Conservation (phyloP, 108 stramenopile genomes). For the Nitzschia sp. region DNA sequence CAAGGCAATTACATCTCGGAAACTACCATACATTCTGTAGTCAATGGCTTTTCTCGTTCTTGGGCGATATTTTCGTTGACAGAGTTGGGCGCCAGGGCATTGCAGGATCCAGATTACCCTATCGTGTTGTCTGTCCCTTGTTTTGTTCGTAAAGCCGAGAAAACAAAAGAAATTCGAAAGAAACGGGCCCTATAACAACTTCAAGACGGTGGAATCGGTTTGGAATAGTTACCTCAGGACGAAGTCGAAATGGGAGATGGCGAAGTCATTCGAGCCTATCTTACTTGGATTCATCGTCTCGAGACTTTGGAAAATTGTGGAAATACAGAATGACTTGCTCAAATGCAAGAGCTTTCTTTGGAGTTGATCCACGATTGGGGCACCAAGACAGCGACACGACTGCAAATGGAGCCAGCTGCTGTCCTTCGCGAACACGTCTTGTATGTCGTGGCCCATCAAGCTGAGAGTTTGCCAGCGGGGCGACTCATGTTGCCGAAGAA, state of each 20-base stretch:
- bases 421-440: conserved; percentile 69
- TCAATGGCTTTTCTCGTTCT: conserved; percentile 18
- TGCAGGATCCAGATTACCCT: conserved; percentile 18
- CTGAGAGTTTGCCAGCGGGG: conserved; percentile 52
- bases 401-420: conserved; percentile 66
- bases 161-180: conserved; percentile 50
- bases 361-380: conserved; percentile 66
- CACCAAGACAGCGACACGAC: conserved; percentile 47
- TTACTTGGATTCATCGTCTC: conserved; percentile 62
- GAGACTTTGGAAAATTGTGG: conserved; percentile 40
- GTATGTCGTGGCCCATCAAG: conserved; percentile 54
- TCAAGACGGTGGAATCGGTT: conserved; percentile 48
- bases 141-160: conserved; percentile 63
- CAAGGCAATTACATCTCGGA: conserved; percentile 44
- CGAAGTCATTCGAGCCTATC: conserved; percentile 66
- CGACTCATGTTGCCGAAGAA: conserved; percentile 38
- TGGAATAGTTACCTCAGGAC: conserved; percentile 59
- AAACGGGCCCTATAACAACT: conserved; percentile 46
- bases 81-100: conserved; percentile 39
- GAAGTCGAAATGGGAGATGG: conserved; percentile 79
- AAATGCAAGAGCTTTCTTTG: conserved; percentile 64
- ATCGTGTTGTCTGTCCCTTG: conserved; percentile 74
- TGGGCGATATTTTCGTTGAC: conserved; percentile 49
- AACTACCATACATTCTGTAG: conserved; percentile 30
- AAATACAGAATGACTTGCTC: conserved; percentile 42